Conservation (phyloP, 202 grass and related monocot genomes). For the Schoenoplectus tabernaemontani region DNA sequence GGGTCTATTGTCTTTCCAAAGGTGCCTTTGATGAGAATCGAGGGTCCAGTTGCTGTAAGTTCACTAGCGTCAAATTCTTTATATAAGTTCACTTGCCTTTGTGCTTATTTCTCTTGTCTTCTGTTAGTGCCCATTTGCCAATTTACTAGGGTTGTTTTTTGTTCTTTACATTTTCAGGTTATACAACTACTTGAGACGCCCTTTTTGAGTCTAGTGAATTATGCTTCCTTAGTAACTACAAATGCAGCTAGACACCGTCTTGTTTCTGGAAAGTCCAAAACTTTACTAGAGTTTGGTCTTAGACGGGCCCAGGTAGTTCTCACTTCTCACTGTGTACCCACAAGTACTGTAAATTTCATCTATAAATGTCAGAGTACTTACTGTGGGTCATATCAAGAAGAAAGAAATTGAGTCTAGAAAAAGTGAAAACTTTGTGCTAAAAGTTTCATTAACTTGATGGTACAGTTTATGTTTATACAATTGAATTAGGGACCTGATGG, state of each 20-base stretch:
- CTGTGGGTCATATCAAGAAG: background rate
- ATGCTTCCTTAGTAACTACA: slow-evolving; percentile 93
- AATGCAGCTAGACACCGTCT: slow-evolving; percentile 87
- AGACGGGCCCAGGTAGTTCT: slow-evolving; percentile 89
- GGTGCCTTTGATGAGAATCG: slow-evolving; percentile 46
- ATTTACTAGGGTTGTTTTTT: background rate
- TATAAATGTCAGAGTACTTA: background rate
- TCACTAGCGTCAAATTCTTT: background rate
- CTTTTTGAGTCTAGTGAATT: slow-evolving; percentile 89
- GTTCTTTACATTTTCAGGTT: slow-evolving; percentile 34
- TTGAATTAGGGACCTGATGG: slow-evolving; percentile 81
- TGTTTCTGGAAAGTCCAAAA: slow-evolving; percentile 81
- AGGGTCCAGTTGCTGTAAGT: slow-evolving; percentile 76
- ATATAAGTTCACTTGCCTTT: background rate
- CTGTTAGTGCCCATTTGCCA: background rate
- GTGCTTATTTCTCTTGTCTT: background rate
- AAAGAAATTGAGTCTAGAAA: background rate
- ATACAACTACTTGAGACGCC: slow-evolving; percentile 94
- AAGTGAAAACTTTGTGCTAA: background rate
- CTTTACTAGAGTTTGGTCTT: slow-evolving; percentile 91
- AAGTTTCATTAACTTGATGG: background rate
- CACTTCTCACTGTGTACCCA: background rate
- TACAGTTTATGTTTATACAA: background rate
- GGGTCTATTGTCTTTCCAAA: slow-evolving; percentile 48
- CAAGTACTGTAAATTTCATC: background rate